phyloP scores from a whole-genome alignment of 2,329 filamentous ascomycete species.

The Tolypocladium nubicola region DNA sequence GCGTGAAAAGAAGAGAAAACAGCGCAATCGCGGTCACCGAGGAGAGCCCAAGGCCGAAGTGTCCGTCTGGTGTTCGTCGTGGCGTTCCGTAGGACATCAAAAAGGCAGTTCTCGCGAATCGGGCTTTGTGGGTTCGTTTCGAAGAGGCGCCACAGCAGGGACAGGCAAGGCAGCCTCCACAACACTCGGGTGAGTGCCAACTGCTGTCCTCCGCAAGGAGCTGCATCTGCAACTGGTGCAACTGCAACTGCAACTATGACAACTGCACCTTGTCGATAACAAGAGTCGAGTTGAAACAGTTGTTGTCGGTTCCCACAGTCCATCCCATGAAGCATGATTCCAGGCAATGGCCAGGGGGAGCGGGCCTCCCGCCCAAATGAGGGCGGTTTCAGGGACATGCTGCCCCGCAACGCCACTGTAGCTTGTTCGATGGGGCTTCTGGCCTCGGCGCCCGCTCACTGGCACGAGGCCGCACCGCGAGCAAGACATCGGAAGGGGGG shows the following conservation, averaged over 20 bases:
- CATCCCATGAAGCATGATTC: not conserved
- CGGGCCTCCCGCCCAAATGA: not conserved
- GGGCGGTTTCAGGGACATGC: conserved; percentile 5
- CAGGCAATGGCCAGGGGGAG: not conserved
- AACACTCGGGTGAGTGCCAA: no score
- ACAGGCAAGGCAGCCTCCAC: no score
- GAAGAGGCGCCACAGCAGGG: not conserved
- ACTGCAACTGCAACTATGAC: no score
- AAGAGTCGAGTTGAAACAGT: no score
- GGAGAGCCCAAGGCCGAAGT: not conserved
- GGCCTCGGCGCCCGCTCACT: not conserved
- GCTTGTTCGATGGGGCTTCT: conserved; percentile 2
- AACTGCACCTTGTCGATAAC: no score
- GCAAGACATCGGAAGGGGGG: not conserved
- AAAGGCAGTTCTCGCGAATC: not conserved
- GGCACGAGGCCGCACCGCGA: not conserved
- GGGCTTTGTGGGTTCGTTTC: not conserved
- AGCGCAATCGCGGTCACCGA: not conserved
- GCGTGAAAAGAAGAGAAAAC: not conserved
- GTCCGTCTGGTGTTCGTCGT: not conserved
- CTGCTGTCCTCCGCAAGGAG: no score
- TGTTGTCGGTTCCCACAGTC: no score
- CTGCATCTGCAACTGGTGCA: no score
- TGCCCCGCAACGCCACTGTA: conserved; percentile 1
- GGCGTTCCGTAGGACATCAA: not conserved